Evolutionary conservation across 2,329 filamentous ascomycete species (phyloP).

Genomic region (Verticillium alfalfae): DNA sequence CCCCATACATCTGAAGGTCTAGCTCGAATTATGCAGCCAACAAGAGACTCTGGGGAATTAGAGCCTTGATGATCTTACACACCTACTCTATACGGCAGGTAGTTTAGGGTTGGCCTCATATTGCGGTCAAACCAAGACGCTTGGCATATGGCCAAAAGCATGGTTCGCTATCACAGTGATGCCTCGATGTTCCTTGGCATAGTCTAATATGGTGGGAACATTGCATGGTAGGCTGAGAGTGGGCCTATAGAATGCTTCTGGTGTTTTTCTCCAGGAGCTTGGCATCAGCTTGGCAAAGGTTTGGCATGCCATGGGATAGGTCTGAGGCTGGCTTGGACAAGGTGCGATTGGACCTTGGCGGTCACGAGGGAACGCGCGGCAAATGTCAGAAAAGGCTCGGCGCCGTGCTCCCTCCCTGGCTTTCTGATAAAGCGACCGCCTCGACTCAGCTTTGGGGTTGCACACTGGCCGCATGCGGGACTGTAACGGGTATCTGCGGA

Average conservation of each 20-base stretch:
- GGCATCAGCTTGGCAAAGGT: background rate
- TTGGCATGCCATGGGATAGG: background rate
- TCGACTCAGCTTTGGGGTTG: background rate
- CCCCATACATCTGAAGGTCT: background rate
- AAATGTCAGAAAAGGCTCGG: background rate
- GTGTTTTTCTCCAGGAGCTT: background rate
- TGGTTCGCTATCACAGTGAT: background rate
- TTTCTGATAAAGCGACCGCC: background rate
- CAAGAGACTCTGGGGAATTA: background rate
- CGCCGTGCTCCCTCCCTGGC: background rate
- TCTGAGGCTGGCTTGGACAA: background rate
- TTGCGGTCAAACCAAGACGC: background rate
- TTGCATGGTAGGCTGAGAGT: background rate
- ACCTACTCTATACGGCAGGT: background rate
- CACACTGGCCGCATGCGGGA: background rate
- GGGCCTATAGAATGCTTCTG: constrained; percentile 1
- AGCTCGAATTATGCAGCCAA: background rate
- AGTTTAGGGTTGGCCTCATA: background rate
- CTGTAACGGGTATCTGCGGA: background rate
- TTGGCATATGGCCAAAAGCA: background rate
- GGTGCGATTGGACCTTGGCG: background rate
- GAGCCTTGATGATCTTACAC: background rate
- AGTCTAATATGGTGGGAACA: background rate
- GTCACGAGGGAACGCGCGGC: background rate
- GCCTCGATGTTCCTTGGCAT: background rate